Percentiles rank a stretch among this genome's conserved stretches.
Conservation (phyloP, 352 stramenopile genomes). For the Lagenidium giganteum region DNA sequence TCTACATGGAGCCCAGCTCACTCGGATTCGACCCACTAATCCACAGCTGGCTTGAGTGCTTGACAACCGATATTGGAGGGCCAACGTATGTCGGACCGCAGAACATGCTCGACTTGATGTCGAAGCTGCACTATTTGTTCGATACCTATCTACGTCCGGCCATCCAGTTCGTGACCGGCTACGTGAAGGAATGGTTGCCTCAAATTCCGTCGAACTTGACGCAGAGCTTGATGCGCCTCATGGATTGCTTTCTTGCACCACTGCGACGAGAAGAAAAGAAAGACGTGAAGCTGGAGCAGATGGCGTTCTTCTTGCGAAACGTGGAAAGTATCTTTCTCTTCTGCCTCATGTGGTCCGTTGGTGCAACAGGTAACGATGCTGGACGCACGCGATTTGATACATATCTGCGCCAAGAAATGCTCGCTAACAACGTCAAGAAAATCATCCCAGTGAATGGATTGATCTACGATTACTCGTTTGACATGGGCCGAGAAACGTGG, state of each 20-base stretch:
- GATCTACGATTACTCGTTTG: conserved; percentile 88
- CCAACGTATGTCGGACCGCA: conserved; percentile 17
- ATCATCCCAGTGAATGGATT: conserved; percentile 41
- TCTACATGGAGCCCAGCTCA: conserved; percentile 92
- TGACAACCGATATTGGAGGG: conserved; percentile 38
- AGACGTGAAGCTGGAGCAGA: conserved; percentile 45
- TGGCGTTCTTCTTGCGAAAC: conserved; percentile 51
- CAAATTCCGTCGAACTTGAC: conserved; percentile 88
- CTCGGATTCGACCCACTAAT: conserved; percentile 86
- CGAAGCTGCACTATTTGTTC: conserved; percentile 63
- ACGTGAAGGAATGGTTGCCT: conserved; percentile 86
- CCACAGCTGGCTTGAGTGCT: conserved; percentile 73
- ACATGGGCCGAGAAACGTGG: conserved; percentile 65
- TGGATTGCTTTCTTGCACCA: conserved; percentile 86
- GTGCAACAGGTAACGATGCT: conserved; percentile 77
- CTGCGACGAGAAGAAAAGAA: conserved; percentile 76
- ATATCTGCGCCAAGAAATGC: conserved; percentile 79
- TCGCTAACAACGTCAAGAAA: conserved; percentile 34
- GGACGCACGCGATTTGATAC: conserved; percentile 77
- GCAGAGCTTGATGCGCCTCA: conserved; percentile 83
- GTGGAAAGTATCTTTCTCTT: conserved; percentile 89
- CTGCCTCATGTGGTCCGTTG: conserved; percentile 86
- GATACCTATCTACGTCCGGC: conserved; percentile 73
- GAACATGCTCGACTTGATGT: conserved; percentile 31
- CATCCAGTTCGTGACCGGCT: conserved; percentile 72